Base-by-base conservation (phyloP, 2,329 filamentous ascomycete genomes). In the Hypoxylon sp. region DNA sequence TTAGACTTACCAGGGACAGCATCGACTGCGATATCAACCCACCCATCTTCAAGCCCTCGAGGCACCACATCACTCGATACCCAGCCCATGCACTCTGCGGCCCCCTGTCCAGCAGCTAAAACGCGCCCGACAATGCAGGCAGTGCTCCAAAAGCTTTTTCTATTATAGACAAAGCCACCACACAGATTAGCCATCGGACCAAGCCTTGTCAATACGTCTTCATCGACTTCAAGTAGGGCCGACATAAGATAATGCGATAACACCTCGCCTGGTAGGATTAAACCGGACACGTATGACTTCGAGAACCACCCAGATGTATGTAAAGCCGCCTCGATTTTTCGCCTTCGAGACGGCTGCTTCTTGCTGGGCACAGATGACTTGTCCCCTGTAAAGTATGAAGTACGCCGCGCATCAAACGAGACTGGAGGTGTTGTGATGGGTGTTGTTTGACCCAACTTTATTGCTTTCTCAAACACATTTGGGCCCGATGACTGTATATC, bases 61-160 rank as follows among this genome's bases (percentile, higher is more conserved):
- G 89, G 89, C 1, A 84, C 74, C 17, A 91, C 82, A 59, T 89
- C 86, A 31, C 86, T 89, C 10, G 88, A 90, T 59, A 92, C 83
- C 90, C 90, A 91, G 57, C 89, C 89, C 87, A 91, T 88, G 75
- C 89, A 89, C 75, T 91, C 89, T 0, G 85, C 85, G 14, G 88
- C 86, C 2, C 88, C 88, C 59, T 85, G 85, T 6, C 87, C 86
- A 29, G 88, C 89, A 31, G 89, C 89, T 35, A 92, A 80, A 2
- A 92, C 88, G 29, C 88, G 86, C 3, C 89, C 90, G 9, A 91
- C 85, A 46, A 92, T 83, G 74, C 89, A 91, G 11, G 86, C 84
- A 1, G 87, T 90, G 78, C 89, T 91, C 90, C 90, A 92, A 76
- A 91, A 92, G 68, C 88, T 91, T 80, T 88, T 90, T 1, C 84